These are phyloP conservation scores for Glycine soja DNA, from an alignment of 306 rosid genomes.

Conservation along the genomic window DNA sequence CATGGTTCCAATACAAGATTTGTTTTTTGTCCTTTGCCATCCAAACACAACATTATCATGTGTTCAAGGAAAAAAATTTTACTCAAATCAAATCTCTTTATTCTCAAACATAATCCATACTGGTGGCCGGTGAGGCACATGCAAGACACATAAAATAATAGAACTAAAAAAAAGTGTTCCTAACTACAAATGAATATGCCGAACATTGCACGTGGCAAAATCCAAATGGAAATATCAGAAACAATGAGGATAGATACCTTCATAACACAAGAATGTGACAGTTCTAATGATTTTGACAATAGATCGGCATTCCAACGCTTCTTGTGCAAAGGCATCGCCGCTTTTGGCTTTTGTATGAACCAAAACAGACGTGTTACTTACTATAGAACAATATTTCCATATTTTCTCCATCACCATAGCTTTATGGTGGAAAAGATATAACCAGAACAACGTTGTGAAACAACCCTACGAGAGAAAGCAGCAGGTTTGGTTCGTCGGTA, in stretches of 20 bases:
- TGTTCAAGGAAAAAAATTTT: slow-evolving; percentile 7
- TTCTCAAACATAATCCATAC: neutral
- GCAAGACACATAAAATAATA: slow-evolving; percentile 41
- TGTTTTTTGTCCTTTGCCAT: slow-evolving; percentile 10
- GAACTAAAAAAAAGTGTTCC: slow-evolving; percentile 10
- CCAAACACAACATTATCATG: slow-evolving; percentile 24
- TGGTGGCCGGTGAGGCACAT: slow-evolving; percentile 51
- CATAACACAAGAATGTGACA: slow-evolving; percentile 22
- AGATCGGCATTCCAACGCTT: slow-evolving; percentile 57
- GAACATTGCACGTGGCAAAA: slow-evolving; percentile 47
- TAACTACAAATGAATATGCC: slow-evolving; percentile 11
- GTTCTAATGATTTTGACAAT: slow-evolving; percentile 4
- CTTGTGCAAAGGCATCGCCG: slow-evolving; percentile 55
- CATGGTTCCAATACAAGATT: neutral
- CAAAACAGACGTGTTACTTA: slow-evolving; percentile 33
- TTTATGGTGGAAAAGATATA: slow-evolving; percentile 37
- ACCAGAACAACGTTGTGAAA: neutral
- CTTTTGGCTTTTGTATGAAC: slow-evolving; percentile 44
- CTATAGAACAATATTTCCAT: slow-evolving; percentile 12
- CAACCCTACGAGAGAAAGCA: neutral
- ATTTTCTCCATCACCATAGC: slow-evolving; percentile 22
- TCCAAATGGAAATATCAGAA: slow-evolving; percentile 47
- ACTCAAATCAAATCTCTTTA: slow-evolving; percentile 37
- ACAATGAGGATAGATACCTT: slow-evolving; percentile 45
- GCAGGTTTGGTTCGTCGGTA: neutral